Evolutionary conservation across 2,329 filamentous ascomycete species (phyloP).

Genomic region (Davidsoniella neocaledoniae): DNA sequence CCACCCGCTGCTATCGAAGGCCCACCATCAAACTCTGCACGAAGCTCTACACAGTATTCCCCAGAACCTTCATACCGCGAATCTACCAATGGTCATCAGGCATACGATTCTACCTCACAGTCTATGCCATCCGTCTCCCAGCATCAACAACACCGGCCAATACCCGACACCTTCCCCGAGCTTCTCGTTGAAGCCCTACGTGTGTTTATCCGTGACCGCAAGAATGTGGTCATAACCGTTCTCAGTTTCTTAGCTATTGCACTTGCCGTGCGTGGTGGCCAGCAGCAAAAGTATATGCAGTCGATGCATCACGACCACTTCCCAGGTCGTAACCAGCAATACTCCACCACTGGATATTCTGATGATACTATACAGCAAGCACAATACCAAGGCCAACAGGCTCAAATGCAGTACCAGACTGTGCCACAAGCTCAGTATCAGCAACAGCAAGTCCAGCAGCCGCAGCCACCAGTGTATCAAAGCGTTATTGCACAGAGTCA

Average conservation of each 20-base stretch:
- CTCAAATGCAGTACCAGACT: constrained; percentile 14
- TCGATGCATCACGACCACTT: constrained; percentile 6
- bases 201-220: constrained; percentile 39
- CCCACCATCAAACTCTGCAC: constrained; percentile 5
- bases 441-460: neutral
- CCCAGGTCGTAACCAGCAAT: constrained; percentile 5
- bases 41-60: neutral
- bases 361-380: constrained; percentile 16
- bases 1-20: constrained; percentile 7
- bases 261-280: constrained; percentile 25
- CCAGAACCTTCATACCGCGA: neutral
- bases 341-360: neutral
- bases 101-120: neutral
- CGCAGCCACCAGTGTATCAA: no score
- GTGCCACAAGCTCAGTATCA: neutral
- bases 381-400: constrained; percentile 18
- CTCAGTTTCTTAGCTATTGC: constrained; percentile 37
- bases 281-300: constrained; percentile 15
- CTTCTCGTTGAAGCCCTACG: constrained; percentile 36
- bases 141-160: neutral
- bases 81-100: neutral
- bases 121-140: neutral
- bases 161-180: constrained; percentile 31
- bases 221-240: constrained; percentile 40
- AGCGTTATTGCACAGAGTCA: no score